Percentiles rank a stretch among this genome's conserved stretches.
phyloP scores from a whole-genome alignment of 2,329 filamentous ascomycete species.

The Trichoderma sp. region DNA sequence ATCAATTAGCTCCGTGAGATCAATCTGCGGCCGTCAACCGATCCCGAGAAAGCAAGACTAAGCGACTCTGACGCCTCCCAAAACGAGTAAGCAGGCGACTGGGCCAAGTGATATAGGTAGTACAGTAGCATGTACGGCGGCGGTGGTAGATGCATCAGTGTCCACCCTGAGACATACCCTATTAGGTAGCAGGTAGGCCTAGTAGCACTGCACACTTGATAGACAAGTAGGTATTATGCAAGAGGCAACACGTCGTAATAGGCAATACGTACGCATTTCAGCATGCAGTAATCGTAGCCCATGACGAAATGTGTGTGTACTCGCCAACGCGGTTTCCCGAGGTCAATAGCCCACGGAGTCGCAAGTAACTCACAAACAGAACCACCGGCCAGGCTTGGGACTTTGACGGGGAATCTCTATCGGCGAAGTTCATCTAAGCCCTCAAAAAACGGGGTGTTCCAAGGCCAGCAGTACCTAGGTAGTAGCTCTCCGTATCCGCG shows the following conservation, averaged over 20 bases:
- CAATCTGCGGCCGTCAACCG: slow-evolving; percentile 22
- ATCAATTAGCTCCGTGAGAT: slow-evolving; percentile 19
- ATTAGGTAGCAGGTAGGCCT: too few species aligned
- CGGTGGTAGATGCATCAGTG: slow-evolving; percentile 4
- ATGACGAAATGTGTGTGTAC: background rate
- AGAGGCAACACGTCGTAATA: background rate
- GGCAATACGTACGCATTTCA: background rate
- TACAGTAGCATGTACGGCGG: background rate
- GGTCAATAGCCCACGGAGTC: background rate
- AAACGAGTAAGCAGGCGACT: slow-evolving; percentile 16
- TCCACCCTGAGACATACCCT: background rate
- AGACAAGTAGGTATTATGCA: background rate
- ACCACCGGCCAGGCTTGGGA: background rate
- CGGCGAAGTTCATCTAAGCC: background rate
- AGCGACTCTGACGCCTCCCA: slow-evolving; percentile 23
- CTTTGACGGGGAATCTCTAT: slow-evolving; percentile 1
- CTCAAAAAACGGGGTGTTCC: background rate
- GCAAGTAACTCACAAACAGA: background rate
- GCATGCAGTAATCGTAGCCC: background rate
- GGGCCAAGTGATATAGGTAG: background rate
- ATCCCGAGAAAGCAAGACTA: slow-evolving; percentile 19
- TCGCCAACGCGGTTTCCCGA: background rate
- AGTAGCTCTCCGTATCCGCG: slow-evolving; percentile 7
- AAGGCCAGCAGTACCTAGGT: background rate
- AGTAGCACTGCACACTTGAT: background rate